Conservation (phyloP, 2,329 filamentous ascomycete species). For the Anthostomella pinea region DNA sequence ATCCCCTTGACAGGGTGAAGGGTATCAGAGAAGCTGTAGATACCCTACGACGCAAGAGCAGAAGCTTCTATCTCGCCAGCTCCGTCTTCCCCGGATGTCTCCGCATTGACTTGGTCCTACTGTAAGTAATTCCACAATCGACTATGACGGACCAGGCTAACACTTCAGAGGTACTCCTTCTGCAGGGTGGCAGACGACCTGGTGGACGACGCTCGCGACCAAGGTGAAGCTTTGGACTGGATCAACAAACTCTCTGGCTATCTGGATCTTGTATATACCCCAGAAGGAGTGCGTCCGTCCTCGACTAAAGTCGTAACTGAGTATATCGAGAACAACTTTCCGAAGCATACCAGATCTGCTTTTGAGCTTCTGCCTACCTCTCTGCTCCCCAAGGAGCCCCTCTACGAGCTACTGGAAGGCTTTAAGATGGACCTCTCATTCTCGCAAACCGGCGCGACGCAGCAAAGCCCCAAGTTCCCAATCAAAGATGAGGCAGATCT, state of each 20-base stretch:
- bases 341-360: constrained; percentile 48
- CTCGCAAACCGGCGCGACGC: constrained; percentile 9
- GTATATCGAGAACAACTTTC: constrained; percentile 50
- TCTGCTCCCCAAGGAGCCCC: constrained; percentile 54
- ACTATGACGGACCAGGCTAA: constrained; percentile 9
- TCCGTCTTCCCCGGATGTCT: constrained; percentile 66
- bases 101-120: constrained; percentile 63
- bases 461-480: constrained; percentile 40
- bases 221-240: constrained; percentile 53
- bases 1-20: constrained; percentile 55
- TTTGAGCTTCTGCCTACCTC: constrained; percentile 57
- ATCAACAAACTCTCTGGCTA: constrained; percentile 57
- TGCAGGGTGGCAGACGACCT: constrained; percentile 72
- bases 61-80: constrained; percentile 72
- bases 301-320: constrained; percentile 19
- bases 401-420: constrained; percentile 63
- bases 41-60: constrained; percentile 61
- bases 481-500: constrained; percentile 59
- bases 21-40: constrained; percentile 58
- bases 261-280: constrained; percentile 51
- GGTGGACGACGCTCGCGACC: constrained; percentile 59
- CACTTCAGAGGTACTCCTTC: constrained; percentile 59
- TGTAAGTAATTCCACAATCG: constrained; percentile 40
- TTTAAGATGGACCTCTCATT: constrained; percentile 69
- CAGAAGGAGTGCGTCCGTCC: constrained; percentile 24